These are phyloP conservation scores for Paecilomyces niveus DNA, from an alignment of 2,329 filamentous ascomycete genomes.

Conservation along the genomic window DNA sequence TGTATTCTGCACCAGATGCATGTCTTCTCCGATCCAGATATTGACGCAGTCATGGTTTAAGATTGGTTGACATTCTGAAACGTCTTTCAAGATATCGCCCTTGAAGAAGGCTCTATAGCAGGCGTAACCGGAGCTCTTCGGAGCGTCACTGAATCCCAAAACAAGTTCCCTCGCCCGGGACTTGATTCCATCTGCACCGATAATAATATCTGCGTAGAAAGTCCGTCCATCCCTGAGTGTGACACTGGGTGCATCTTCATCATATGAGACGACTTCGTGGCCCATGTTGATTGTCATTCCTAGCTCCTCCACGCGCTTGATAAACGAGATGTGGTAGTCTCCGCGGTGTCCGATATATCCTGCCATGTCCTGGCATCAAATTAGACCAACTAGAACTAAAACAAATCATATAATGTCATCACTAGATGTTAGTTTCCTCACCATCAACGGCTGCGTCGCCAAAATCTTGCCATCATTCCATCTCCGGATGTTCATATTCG, in stretches of 20 bases:
- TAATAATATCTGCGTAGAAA: constrained; percentile 11
- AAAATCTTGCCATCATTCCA: constrained; percentile 5
- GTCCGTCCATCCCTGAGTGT: constrained; percentile 5
- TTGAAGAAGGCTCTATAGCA: constrained; percentile 5
- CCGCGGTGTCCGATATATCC: constrained; percentile 6
- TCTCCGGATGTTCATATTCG: constrained; percentile 5
- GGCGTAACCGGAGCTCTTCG: constrained; percentile 5
- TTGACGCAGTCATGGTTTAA: constrained; percentile 45
- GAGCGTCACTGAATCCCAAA: constrained; percentile 6
- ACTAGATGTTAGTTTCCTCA: background rate
- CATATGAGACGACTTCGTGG: constrained; percentile 5
- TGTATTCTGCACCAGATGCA: constrained; percentile 40
- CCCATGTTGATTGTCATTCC: constrained; percentile 6
- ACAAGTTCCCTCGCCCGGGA: constrained; percentile 11
- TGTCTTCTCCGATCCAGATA: constrained; percentile 38
- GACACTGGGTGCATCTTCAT: constrained; percentile 12
- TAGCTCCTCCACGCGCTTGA: constrained; percentile 2
- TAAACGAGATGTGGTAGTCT: constrained; percentile 5
- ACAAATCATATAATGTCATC: too few species aligned
- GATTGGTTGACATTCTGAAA: constrained; percentile 29
- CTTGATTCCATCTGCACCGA: constrained; percentile 15
- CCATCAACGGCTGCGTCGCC: constrained; percentile 7
- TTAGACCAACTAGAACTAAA: background rate
- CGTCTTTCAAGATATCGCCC: constrained; percentile 5
- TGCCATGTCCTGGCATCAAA: constrained; percentile 1